Evolutionary conservation across 2,329 filamentous ascomycete genomes (phyloP).

Genomic region (Emergomyces africanus): DNA sequence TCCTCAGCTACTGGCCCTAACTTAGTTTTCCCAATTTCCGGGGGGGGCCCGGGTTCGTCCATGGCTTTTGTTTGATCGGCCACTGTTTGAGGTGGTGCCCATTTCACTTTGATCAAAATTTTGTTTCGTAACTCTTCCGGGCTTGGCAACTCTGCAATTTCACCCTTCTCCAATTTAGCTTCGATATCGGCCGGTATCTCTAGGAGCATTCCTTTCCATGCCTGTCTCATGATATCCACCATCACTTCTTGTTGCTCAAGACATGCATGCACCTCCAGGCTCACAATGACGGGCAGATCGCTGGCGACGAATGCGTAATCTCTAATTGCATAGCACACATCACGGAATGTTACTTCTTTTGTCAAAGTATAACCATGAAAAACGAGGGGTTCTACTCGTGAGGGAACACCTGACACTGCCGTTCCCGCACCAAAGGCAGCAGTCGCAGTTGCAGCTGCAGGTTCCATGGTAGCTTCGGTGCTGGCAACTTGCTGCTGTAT

Average conservation of each 20-base stretch:
- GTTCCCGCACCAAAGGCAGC: conserved; percentile 6
- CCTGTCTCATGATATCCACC: conserved; percentile 86
- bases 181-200: conserved; percentile 47
- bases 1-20: conserved; percentile 31
- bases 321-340: conserved; percentile 68
- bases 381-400: conserved; percentile 57
- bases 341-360: conserved; percentile 71
- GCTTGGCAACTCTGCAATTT: conserved; percentile 43
- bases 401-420: neutral
- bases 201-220: conserved; percentile 66
- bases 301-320: conserved; percentile 66
- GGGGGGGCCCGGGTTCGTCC: conserved; percentile 10
- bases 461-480: neutral
- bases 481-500: neutral
- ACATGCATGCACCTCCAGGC: conserved; percentile 79
- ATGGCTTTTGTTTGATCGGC: conserved; percentile 14
- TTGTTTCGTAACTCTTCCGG: conserved; percentile 62
- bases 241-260: conserved; percentile 76
- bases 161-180: conserved; percentile 32
- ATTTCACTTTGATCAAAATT: conserved; percentile 75
- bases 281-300: conserved; percentile 75
- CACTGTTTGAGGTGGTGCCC: conserved; percentile 36
- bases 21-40: conserved; percentile 7
- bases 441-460: conserved; percentile 19
- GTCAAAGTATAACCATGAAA: conserved; percentile 81